phyloP scores from a whole-genome alignment of 106 monocot genomes.

The Dendrobium huoshanense region DNA sequence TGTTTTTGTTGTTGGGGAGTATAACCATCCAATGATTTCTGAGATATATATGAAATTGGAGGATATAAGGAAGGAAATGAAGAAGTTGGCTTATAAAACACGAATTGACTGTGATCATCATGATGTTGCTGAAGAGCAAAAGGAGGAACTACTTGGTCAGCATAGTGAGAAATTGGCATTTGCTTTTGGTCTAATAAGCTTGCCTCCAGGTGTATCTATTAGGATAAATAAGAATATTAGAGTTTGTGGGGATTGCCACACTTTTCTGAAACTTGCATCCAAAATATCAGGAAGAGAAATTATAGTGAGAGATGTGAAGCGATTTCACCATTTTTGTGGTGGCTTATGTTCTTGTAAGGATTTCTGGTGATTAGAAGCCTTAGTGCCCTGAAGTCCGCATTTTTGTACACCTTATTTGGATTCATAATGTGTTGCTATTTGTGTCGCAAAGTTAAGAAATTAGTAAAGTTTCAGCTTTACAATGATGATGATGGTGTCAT shows the following conservation, averaged over 20 bases:
- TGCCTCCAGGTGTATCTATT: conserved; percentile 16
- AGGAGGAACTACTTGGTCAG: conserved; percentile 33
- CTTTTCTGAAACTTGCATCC: conserved; percentile 41
- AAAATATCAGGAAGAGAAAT: conserved; percentile 31
- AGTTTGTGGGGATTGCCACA: conserved; percentile 64
- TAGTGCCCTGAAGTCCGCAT: too few species aligned
- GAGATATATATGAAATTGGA: conserved; percentile 20
- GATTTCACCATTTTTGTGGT: conserved; percentile 57
- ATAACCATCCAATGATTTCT: conserved; percentile 3
- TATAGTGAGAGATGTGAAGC: conserved; percentile 51
- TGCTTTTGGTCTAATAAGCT: conserved; percentile 36
- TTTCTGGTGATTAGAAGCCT: conserved; percentile 41
- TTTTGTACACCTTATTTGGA: too few species aligned
- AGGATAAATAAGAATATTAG: conserved; percentile 58
- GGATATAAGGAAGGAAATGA: conserved; percentile 7
- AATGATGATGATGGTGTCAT: too few species aligned
- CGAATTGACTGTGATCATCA: conserved; percentile 33
- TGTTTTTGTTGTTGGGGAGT: background rate
- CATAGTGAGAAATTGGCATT: conserved; percentile 51
- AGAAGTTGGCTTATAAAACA: conserved; percentile 21
- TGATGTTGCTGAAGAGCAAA: conserved; percentile 22
- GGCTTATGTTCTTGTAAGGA: conserved; percentile 58
- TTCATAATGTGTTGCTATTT: too few species aligned
- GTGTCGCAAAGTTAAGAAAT: too few species aligned
- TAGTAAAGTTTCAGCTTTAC: too few species aligned